Evolutionary conservation across 495 filamentous ascomycete species (phyloP), one percentile per base, ranked within the genome.

Genomic region (Trichoderma orchidacearum): DNA sequence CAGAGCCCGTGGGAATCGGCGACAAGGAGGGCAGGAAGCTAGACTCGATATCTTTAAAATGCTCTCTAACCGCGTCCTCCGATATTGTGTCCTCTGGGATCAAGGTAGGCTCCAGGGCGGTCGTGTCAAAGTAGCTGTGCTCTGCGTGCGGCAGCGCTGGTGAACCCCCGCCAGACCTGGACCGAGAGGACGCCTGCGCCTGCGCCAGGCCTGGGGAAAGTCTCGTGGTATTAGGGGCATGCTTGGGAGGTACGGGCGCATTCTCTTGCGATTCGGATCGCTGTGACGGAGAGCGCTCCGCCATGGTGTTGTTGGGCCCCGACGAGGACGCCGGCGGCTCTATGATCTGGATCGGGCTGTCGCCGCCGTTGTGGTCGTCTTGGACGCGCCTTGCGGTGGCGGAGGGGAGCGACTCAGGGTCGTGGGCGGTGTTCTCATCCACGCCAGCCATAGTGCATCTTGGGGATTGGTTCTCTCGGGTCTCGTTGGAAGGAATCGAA

Each of bases 31-130:
- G 76, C 35, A 90, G 54, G 60, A 95, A 94, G 63, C 87, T 94
- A 7, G 89, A 94, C 66, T 96, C 90, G 58, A 93, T 80, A 64
- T 95, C 90, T 72, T 87, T 84, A 57, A 95, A 65, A 65, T 87
- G 85, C 56, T 71, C 69, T 30, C 69, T 68, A 13, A 75, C 70
- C 31, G 68, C 67, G n/a, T 69, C 67, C 50, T 77, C 75, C 55
- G 72, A 70, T 31, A 75, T 58, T 3, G 75, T 72, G 48, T 77
- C 73, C 50, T 66, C 62, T 31, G 62, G 60, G 58, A 66, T 58
- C 56, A 63, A 63, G 12, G 65, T 64, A 41, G 66, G 60, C 13
- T 75, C 68, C 41, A 73, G n/a, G 25, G 65, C 69, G 4, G 70
- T 68, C 29, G 68, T 67, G 23, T 75, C 74, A 60, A 73, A 50